phyloP scores from a whole-genome alignment of 163 green algal species.

The Scenedesmus sp. region DNA sequence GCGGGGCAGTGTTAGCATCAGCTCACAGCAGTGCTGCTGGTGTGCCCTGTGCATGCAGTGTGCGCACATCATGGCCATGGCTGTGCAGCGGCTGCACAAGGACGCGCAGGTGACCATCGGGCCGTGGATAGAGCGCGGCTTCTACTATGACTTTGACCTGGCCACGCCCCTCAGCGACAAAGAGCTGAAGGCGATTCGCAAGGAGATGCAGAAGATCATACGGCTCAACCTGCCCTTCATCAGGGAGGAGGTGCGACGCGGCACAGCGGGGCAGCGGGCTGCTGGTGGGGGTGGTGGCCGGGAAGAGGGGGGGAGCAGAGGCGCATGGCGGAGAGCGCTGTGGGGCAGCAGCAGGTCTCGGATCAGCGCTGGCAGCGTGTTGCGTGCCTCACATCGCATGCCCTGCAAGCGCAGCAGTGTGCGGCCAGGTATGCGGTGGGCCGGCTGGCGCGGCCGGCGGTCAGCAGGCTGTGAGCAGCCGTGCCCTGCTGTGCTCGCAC shows the following conservation, averaged over 20 bases:
- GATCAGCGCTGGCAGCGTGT: too few relatives aligned
- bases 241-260: conserved; percentile 90
- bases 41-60: conserved; percentile 72
- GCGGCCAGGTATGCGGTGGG: too few relatives aligned
- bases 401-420: too few relatives aligned
- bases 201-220: conserved; percentile 95
- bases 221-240: conserved; percentile 92
- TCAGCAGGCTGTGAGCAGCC: conserved; percentile 16
- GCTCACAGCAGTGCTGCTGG: neutral
- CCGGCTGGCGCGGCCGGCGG: too few relatives aligned
- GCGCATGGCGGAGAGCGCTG: neutral
- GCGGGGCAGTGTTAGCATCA: neutral
- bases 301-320: too few relatives aligned
- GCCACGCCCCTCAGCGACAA: conserved; percentile 87
- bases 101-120: conserved; percentile 95
- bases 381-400: too few relatives aligned
- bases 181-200: conserved; percentile 96
- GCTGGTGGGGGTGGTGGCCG: too few relatives aligned
- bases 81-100: conserved; percentile 94
- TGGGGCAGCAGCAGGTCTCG: neutral
- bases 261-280: too few relatives aligned
- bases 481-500: too few relatives aligned
- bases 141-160: conserved; percentile 99
- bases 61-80: conserved; percentile 99
- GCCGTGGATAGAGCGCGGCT: conserved; percentile 97